Conservation (phyloP, 2,329 filamentous ascomycete genomes). For the Fusarium denticulatum region DNA sequence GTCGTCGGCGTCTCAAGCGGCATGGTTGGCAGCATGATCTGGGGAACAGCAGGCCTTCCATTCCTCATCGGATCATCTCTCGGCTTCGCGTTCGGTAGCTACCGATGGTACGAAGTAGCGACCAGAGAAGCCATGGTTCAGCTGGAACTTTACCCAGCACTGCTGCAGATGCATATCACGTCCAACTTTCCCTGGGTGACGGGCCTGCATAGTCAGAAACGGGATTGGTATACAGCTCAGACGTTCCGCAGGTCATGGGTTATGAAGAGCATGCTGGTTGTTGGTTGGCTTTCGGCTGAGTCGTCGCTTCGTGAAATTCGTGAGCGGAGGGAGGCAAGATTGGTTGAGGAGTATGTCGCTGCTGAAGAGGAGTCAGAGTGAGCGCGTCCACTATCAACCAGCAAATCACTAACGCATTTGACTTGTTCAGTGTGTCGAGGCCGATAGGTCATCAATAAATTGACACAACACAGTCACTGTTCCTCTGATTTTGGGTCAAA, state of each 20-base stretch:
- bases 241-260: neutral
- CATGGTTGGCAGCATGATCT: conserved; percentile 8
- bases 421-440: accelerated
- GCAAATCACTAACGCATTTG: accelerated
- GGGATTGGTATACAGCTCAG: neutral
- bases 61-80: conserved; percentile 1
- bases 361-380: neutral
- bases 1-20: neutral
- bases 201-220: neutral
- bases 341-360: neutral
- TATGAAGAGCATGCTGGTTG: conserved; percentile 1
- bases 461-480: accelerated
- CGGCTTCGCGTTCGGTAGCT: neutral
- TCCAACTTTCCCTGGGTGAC: conserved; percentile 5
- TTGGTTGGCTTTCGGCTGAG: conserved; percentile 11
- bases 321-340: neutral
- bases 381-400: accelerated
- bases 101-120: conserved; percentile 1
- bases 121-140: conserved; percentile 7
- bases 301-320: neutral
- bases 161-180: neutral
- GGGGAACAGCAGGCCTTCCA: neutral
- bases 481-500: too few species aligned
- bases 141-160: neutral
- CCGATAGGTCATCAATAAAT: accelerated